Evolutionary conservation across 441 rosid species (phyloP).

Genomic region (Aquilaria agallochum): DNA sequence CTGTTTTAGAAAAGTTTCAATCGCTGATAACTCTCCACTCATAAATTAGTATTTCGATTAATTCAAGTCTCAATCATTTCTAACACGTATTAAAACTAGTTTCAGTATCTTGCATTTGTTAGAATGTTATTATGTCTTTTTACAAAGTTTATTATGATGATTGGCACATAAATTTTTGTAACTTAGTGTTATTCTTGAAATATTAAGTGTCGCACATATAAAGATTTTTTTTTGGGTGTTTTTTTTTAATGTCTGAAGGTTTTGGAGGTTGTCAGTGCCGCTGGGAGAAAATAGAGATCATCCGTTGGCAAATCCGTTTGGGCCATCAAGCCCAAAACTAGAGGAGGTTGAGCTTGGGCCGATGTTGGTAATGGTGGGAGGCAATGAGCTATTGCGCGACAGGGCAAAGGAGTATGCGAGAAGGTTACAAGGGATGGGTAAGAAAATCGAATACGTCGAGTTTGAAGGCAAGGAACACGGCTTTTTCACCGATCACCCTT

Average conservation of each 20-base stretch:
- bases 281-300: slow-evolving; percentile 68
- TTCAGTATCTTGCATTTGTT: no score
- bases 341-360: slow-evolving; percentile 43
- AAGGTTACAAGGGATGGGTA: slow-evolving; percentile 49
- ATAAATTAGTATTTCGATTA: no score
- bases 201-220: no score
- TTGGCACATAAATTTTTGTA: no score
- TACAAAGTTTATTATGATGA: no score
- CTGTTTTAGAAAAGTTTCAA: no score
- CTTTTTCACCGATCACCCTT: slow-evolving; percentile 55
- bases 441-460: slow-evolving; percentile 50
- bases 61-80: no score
- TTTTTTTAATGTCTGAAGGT: slow-evolving; percentile 21
- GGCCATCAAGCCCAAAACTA: slow-evolving; percentile 52
- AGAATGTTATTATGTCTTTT: no score
- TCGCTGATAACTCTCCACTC: no score
- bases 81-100: no score
- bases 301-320: slow-evolving; percentile 78
- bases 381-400: slow-evolving; percentile 60
- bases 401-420: slow-evolving; percentile 64
- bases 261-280: slow-evolving; percentile 95
- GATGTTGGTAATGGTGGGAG: slow-evolving; percentile 61
- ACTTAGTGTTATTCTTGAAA: no score
- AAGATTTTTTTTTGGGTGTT: neutral
- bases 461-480: slow-evolving; percentile 72